Evolutionary conservation across 345 rosid genomes (phyloP), one percentile per base, ranked within the genome.

Genomic region (Lepidium aucheri): DNA sequence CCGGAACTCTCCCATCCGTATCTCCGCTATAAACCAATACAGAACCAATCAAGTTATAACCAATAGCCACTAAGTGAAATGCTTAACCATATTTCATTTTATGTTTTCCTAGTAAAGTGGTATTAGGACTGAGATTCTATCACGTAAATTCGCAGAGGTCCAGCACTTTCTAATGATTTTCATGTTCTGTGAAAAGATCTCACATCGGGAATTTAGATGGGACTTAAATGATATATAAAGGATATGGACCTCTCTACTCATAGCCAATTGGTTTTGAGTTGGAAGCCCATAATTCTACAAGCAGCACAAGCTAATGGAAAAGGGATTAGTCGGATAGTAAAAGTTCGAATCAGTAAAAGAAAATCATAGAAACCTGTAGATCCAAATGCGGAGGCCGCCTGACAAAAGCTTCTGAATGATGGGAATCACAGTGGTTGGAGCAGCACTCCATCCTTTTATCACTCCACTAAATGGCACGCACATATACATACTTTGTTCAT

Each of bases 1-100:
- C 95, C 0, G 97, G 95, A 34, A 87, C 85, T 66, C 97, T 86
- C 60, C 92, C 95, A 71, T 90, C 95, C 3, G 90, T 83, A 60
- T 90, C 97, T 7, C 97, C 96, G 24, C 96, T 86, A 74, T 70
- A 68, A 28, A 24, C 52, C 41, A 56, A 8, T 30, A 17, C 7
- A 1, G 0, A 39, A 47, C 58, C 57, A 30, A 26, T 18, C 3
- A 6, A 0, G 0, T 24, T 49, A 20, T 28, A 15, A 18, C 2
- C 22, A 66, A 4, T 26, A 16, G 7, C 15, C 45, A 49, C 12
- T 32, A 17, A 17, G 7, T 39, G 5, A 16, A 54, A 4, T 18
- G 14, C 6, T 32, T 33, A 15, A 38, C n/a, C 0, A 4, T 26
- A 38, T 30, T 13, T 8, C 1, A 55, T 7, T 7, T 33, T 26